Evolutionary conservation across 2,329 filamentous ascomycete genomes (phyloP), one percentile per base, ranked within the genome.

Genomic region (Macrophomina phaseolina): DNA sequence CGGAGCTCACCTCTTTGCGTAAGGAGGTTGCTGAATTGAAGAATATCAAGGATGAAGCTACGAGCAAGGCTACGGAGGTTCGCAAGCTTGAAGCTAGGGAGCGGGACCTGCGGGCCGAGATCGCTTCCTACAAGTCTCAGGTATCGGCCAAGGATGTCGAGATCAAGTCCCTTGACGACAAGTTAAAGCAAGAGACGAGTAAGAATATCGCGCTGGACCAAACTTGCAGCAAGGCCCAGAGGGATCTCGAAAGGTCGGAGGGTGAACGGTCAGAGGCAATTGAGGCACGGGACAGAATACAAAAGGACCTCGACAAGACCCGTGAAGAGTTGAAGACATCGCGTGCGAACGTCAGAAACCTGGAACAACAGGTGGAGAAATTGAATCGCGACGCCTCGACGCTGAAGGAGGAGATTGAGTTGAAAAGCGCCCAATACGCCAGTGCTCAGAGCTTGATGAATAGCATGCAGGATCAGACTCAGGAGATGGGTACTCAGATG

Each of bases 391-490:
- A 97, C 69, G 86, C 89, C 38, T 84, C 84, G 5, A 83, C 84
- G 18, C 81, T 94, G 23, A 87, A 89, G 49, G 93, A 97, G 70
- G 94, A 98, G 72, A 86, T 91, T 0, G 88, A 94, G 65, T 85
- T 97, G 68, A 97, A 95, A 82, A 86, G 88, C 2, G 91, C 92
- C 46, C 93, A 97, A 78, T 94, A 97, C 74, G 87, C 87, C 64
- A 97, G 90, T 71, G 91, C 93, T 0, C 92, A 98, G 77, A 91
- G 90, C 61, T 81, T 97, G 14, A 89, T 98, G 77, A 90, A 90
- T 73, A 97, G 92, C 76, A 95, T 98, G 92, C 91, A 94, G 68
- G 93, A 97, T 73, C 93, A 98, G 81, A 91, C 90, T 0, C 87
- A 91, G 1, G 95, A 99, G 81, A 86, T 98, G 74, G 89, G 90